These are phyloP conservation scores for Remersonia thermophila DNA, from an alignment of 2,329 filamentous ascomycete genomes.

Conservation along the genomic window DNA sequence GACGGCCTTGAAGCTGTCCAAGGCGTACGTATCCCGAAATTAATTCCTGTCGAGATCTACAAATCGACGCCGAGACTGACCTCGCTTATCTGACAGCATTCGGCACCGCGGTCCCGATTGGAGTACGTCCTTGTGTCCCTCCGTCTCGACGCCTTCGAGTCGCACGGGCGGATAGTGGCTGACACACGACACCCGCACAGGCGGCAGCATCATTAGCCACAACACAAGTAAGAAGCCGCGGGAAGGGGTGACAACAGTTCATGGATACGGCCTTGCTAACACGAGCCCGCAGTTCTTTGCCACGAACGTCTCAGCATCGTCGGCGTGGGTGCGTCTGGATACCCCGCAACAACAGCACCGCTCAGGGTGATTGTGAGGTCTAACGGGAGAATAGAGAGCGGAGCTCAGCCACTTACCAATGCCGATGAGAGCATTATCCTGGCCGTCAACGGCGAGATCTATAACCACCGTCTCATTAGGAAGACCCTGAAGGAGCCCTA, in stretches of 20 bases:
- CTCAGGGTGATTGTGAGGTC: not conserved
- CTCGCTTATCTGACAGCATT: conserved; percentile 44
- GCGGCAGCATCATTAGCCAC: conserved; percentile 79
- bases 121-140: conserved; percentile 52
- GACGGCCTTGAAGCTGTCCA: conserved; percentile 81
- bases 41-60: conserved; percentile 13
- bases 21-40: conserved; percentile 56
- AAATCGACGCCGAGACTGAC: conserved; percentile 21
- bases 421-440: conserved; percentile 78
- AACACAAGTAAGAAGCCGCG: conserved; percentile 79
- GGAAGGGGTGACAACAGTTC: too few species aligned
- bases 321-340: conserved; percentile 62
- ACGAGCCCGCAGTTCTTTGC: conserved; percentile 57
- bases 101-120: conserved; percentile 97
- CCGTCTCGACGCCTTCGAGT: conserved; percentile 6
- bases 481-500: conserved; percentile 75
- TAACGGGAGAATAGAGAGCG: conserved; percentile 54
- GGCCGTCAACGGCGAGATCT: conserved; percentile 98
- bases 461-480: conserved; percentile 93
- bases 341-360: conserved; percentile 7
- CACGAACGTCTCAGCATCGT: conserved; percentile 98
- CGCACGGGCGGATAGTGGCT: conserved; percentile 15
- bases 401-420: conserved; percentile 90
- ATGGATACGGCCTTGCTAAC: conserved; percentile 17
- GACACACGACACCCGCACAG: conserved; percentile 29